A percentile compares a stretch with the other conserved stretches of the same genome.
Conservation (phyloP, 176 grass and related monocot genomes). For the Metroxylon sagu region DNA sequence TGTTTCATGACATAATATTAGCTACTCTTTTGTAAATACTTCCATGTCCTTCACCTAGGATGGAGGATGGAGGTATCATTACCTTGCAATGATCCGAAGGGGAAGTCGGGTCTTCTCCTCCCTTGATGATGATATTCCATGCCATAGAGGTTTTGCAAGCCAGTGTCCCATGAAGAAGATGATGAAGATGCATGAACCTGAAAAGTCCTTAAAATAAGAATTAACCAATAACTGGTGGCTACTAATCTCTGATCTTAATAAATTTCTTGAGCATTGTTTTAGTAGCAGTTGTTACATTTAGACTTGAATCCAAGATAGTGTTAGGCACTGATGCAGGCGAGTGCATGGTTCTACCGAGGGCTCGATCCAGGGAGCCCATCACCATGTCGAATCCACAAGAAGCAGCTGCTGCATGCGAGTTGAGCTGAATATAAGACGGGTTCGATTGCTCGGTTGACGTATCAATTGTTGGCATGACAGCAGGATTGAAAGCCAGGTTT, state of each 20-base stretch:
- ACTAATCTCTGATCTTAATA: too few species aligned
- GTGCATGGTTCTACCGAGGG: slow-evolving; percentile 4
- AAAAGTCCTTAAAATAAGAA: slow-evolving; percentile 5
- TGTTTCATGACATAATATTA: too few species aligned
- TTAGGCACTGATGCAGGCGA: slow-evolving; percentile 1
- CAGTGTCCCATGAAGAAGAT: slow-evolving; percentile 47
- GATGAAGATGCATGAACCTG: slow-evolving; percentile 35
- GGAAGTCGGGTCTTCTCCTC: slow-evolving; percentile 35
- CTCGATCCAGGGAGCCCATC: slow-evolving; percentile 29
- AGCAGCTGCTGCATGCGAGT: slow-evolving; percentile 25
- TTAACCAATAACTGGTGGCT: too few species aligned
- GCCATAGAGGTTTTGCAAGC: slow-evolving; percentile 30
- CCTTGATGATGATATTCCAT: slow-evolving; percentile 23
- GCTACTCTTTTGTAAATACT: too few species aligned
- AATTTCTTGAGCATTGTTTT: too few species aligned
- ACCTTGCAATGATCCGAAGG: slow-evolving; percentile 67
- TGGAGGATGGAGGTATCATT: neutral
- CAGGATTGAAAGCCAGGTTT: slow-evolving; percentile 30
- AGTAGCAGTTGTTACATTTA: slow-evolving; percentile 31
- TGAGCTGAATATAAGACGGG: slow-evolving; percentile 47
- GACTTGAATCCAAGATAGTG: slow-evolving; percentile 32
- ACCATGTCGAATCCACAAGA: slow-evolving; percentile 44
- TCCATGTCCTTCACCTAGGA: too few species aligned
- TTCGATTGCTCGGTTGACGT: slow-evolving; percentile 36
- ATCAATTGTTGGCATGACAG: slow-evolving; percentile 16